Base-by-base conservation (phyloP, 192 early-diverging fungal genomes). In the Helicostylum pulchrum region DNA sequence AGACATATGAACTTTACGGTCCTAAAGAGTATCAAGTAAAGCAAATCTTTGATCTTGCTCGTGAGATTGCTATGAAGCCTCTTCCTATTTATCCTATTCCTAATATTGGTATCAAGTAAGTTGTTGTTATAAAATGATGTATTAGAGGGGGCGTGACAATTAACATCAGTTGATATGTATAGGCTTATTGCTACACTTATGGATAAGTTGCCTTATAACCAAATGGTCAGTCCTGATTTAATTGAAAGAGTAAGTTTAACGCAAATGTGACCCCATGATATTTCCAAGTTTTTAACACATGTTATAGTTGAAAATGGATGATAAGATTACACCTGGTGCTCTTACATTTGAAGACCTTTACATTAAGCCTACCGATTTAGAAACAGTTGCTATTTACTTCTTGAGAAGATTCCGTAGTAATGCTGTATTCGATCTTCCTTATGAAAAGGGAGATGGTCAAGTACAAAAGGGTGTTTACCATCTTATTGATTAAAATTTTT, bases 1-100 rank as follows among this genome's bases (percentile, higher is more conserved):
- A 94, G 82, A 92, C 86, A 20, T 92, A 91, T 61, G 97, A 99
- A 80, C 85, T 99, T 31, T 92, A 83, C 71, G 93, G 90, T 54
- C 75, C 84, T 64, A 79, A 84, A 67, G 87, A 88, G 66, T 96
- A 92, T 80, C 80, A 83, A 19, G 87, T 87, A 63, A 71, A 73
- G 62, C 72, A 89, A 39, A 62, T 99, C 32, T 73, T 90, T 46
- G 87, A 94, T 11, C 79, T 95, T 21, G 85, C 83, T 62, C 77
- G 80, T 68, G 83, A 86, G 49, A 82, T 91, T 42, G 68, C 74
- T 57, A 74, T 77, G 67, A 64, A 75, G 43, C 75, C 75, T 49
- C 54, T 75, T 17, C 69, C 74, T 45, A 75, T 68, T 31, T 42
- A 70, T 31, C 78, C 82, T 67, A 55, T 95, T n/a, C 93, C 93